Conservation (phyloP, 495 filamentous ascomycete species). For the Talaromyces stipitatus region DNA sequence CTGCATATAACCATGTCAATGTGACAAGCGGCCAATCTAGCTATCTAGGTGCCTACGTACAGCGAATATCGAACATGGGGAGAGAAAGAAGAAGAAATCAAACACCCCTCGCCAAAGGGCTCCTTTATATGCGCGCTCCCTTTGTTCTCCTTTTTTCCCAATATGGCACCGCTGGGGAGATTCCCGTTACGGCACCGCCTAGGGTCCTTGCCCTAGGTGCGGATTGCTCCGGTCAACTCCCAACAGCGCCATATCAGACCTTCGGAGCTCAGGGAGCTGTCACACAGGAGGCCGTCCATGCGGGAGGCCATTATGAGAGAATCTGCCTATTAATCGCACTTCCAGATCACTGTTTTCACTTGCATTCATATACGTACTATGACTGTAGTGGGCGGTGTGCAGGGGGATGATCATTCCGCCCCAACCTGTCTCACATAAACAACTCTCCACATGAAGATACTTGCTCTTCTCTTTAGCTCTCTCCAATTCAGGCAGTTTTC, state of each 20-base stretch:
- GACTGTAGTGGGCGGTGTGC: neutral
- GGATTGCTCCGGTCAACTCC: neutral
- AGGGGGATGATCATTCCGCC: no score
- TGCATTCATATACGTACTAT: neutral
- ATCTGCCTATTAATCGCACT: neutral
- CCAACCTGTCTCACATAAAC: neutral
- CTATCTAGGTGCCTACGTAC: neutral
- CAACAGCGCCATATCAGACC: neutral
- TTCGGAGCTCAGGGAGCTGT: slow-evolving; percentile 1
- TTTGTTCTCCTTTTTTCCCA: slow-evolving; percentile 1
- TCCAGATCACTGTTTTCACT: neutral
- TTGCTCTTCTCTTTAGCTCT: neutral
- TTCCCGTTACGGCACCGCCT: neutral
- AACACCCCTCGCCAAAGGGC: neutral
- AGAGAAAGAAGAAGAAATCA: neutral
- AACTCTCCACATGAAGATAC: neutral
- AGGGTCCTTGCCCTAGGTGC: slow-evolving; percentile 3
- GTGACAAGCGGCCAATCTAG: neutral
- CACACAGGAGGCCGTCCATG: neutral
- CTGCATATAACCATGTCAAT: neutral
- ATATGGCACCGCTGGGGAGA: neutral
- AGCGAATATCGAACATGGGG: neutral
- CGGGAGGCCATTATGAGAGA: neutral
- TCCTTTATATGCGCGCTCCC: slow-evolving; percentile 2
- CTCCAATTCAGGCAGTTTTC: neutral